Conservation (phyloP, 495 filamentous ascomycete genomes). For the Penicillium malachiteum region DNA sequence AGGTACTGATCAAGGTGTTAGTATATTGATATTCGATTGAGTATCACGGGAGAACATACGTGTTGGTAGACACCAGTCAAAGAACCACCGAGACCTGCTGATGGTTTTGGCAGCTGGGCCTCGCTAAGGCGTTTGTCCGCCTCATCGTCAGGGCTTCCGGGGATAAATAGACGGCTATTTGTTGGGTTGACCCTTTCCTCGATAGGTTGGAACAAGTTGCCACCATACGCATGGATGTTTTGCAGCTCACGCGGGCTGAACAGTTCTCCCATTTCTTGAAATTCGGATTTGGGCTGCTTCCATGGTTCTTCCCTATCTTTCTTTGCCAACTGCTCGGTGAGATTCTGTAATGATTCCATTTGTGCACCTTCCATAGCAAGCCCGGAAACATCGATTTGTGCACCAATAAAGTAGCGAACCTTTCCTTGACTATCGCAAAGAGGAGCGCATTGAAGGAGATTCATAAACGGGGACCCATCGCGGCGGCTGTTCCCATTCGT, state of each 20-base stretch:
- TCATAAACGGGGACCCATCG: conserved; percentile 65
- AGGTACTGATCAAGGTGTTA: conserved; percentile 10
- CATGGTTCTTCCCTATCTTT: neutral
- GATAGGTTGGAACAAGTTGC: conserved; percentile 32
- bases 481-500: conserved; percentile 40
- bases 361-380: conserved; percentile 14
- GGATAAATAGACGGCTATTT: conserved; percentile 5
- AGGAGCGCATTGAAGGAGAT: conserved; percentile 61
- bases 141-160: conserved; percentile 15
- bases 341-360: conserved; percentile 12
- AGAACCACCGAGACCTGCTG: conserved; percentile 16
- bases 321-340: neutral
- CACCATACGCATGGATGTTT: conserved; percentile 39
- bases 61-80: conserved; percentile 48
- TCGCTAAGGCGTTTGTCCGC: conserved; percentile 19
- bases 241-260: conserved; percentile 57
- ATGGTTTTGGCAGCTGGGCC: conserved; percentile 11
- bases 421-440: conserved; percentile 34
- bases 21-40: neutral
- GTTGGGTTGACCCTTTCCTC: conserved; percentile 1
- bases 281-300: conserved; percentile 27
- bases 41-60: conserved; percentile 23
- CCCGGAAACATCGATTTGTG: conserved; percentile 15
- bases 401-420: conserved; percentile 15
- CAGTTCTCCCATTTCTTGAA: conserved; percentile 56